Conservation (phyloP, 345 rosid genomes). For the Gossypium ekmanianum region DNA sequence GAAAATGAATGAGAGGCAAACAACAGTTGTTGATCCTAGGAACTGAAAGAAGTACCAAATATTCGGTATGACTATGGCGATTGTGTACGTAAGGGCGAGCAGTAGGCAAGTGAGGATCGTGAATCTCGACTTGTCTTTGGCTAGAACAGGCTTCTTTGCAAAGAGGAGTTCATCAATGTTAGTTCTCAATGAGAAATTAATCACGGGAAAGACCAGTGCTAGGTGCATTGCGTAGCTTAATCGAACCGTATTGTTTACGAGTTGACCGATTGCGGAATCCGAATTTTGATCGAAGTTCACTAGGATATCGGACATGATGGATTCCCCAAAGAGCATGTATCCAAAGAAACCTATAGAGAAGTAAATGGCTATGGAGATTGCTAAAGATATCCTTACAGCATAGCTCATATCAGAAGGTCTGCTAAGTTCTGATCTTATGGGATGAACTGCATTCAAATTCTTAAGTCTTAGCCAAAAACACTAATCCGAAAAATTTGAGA, state of each 20-base stretch:
- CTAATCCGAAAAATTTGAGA: background rate
- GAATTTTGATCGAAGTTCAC: conserved; percentile 68
- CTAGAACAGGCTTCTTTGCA: conserved; percentile 37
- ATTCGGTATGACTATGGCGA: conserved; percentile 66
- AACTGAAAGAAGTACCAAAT: conserved; percentile 86
- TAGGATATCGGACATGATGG: conserved; percentile 69
- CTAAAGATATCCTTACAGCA: conserved; percentile 57
- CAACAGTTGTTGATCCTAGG: conserved; percentile 80
- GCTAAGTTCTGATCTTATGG: conserved; percentile 63
- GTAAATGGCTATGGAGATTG: conserved; percentile 59
- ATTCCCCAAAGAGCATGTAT: conserved; percentile 73
- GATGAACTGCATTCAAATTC: conserved; percentile 60
- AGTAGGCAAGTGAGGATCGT: conserved; percentile 40
- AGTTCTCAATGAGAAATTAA: conserved; percentile 72
- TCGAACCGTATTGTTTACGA: conserved; percentile 57
- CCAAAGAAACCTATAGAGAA: conserved; percentile 64
- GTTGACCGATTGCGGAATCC: conserved; percentile 39
- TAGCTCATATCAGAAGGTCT: conserved; percentile 56
- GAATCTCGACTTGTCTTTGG: conserved; percentile 53
- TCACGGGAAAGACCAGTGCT: conserved; percentile 73
- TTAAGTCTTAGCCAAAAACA: background rate
- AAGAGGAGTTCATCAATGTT: conserved; percentile 68
- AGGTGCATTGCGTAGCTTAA: conserved; percentile 79
- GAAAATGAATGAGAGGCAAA: conserved; percentile 78
- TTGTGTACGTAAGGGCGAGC: conserved; percentile 42